Evolutionary conservation across 768 basidiomycete species (phyloP), one percentile per base, ranked within the genome.

Genomic region (Boletus tomentosulus): DNA sequence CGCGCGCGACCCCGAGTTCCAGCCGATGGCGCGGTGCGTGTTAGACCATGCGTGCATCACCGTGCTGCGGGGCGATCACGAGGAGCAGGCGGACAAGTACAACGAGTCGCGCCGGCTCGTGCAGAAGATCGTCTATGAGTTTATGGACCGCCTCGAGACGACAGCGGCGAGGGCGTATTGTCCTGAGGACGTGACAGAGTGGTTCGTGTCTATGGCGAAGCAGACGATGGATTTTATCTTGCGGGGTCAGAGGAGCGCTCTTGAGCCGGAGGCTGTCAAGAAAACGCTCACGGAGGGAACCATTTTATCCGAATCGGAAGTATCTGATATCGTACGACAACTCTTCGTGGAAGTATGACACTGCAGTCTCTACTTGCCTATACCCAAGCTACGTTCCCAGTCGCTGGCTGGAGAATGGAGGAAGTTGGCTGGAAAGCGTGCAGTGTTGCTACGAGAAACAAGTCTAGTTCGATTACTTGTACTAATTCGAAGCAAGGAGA

Each of bases 41-140:
- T 10, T 41, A 43, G 50, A 53, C 1, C 67, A 72, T 22, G 71
- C 65, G 4, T 72, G 71, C 46, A 58, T 69, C 37, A 69, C 66
- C 12, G 66, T 68, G 6, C 45, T 68, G 28, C 58, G 44, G 8
- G 30, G 41, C 22, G 39, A 33, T n/a, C 28, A 41, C 35, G 35
- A 12, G 10, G 41, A 15, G 22, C 30, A 31, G 30, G 12, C 6
- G 39, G 39, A 24, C 2, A 22, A 22, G 47, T 66, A 64, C 19
- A 3, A 44, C 1, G 49, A 57, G 8, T 71, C 68, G 28, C 30
- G 12, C 43, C 1, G 38, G 44, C 46, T 9, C 33, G 12, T 69
- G 8, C 53, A 42, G 27, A 15, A 13, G 3, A 53, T 69, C 2
- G 24, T 71, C 12, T 6, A 49, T 10, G 45, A n/a, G 0, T 65